Evolutionary conservation across 2,329 filamentous ascomycete genomes (phyloP), one percentile per base, ranked within the genome.

Genomic region (Claviceps capensis): DNA sequence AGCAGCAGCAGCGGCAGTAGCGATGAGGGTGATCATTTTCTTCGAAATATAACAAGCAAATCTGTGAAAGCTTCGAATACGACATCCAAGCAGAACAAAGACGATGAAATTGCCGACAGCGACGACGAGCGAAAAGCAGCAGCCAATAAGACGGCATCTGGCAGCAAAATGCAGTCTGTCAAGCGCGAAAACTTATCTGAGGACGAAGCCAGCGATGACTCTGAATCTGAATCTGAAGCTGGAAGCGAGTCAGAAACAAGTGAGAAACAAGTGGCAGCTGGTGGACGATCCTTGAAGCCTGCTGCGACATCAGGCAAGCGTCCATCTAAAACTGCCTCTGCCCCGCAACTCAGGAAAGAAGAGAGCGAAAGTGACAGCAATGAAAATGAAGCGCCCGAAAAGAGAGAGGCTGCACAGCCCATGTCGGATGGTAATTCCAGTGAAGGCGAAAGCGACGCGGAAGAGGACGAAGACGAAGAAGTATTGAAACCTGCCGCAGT

Each of bases 31-130:
- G 61, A 60, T 41, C 52, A 65, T 40, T 64, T 70, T 36, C 55
- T 68, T 48, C 64, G 62, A 49, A 69, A 67, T 53, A 61, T 69
- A 40, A 49, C 41, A 54, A 56, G 46, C 45, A 56, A 41, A 42
- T 50, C 53, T 48, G 46, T 42, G 16, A 57, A 54, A 17, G 55
- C 54, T 40, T 43, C 51, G 41, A 47, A 54, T n/a, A 8, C 49
- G 48, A 46, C 56, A 53, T 38, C 62, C 51, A 62, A 61, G 52
- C 57, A 60, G 53, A 61, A 56, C 61, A 65, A 65, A 56, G 54
- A 63, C 44, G 65, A 68, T 22, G 69, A 71, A 55, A 70, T 72
- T 53, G 67, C 68, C 59, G 69, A 72, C 52, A 72, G 69, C 58
- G 68, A 72, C 57, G 65, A 58, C 58, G 69, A 70, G 54, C 65